phyloP scores from a whole-genome alignment of 768 basidiomycete genomes.

The Termitomyces sp. region DNA sequence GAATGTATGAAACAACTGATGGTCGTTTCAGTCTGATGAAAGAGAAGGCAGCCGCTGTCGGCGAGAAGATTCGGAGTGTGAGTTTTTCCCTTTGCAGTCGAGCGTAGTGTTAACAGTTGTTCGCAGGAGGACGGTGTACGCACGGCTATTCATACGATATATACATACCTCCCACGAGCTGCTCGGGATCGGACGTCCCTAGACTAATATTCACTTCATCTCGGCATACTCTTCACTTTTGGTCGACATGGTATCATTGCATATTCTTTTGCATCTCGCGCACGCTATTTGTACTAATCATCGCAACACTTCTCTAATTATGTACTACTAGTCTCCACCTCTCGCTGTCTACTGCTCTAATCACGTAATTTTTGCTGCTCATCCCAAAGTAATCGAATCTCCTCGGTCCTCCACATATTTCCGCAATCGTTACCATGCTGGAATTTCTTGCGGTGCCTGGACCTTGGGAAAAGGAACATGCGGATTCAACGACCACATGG shows the following conservation, averaged over 20 bases:
- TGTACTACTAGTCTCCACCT: neutral
- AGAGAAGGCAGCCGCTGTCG: constrained; percentile 49
- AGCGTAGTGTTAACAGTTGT: neutral
- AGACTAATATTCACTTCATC: neutral
- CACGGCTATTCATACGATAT: constrained; percentile 53
- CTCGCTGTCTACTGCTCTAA: neutral
- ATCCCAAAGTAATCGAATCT: neutral
- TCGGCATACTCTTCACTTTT: neutral
- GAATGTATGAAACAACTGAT: neutral
- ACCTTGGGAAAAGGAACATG: neutral
- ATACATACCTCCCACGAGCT: constrained; percentile 44
- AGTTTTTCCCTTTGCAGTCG: constrained; percentile 5
- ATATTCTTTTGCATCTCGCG: neutral
- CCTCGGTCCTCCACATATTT: too few relatives aligned
- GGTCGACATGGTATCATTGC: neutral
- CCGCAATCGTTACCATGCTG: neutral
- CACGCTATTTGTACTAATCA: neutral
- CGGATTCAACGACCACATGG: neutral
- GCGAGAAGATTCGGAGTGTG: constrained; percentile 31
- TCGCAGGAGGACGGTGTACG: constrained; percentile 55
- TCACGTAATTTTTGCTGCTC: neutral
- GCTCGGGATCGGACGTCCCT: constrained; percentile 23
- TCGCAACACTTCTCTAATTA: neutral
- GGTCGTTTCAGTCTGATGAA: constrained; percentile 45
- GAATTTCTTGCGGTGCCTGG: neutral